These are phyloP conservation scores for Stephanocyclus meneghinianus DNA, from an alignment of 352 stramenopile genomes.

Conservation along the genomic window DNA sequence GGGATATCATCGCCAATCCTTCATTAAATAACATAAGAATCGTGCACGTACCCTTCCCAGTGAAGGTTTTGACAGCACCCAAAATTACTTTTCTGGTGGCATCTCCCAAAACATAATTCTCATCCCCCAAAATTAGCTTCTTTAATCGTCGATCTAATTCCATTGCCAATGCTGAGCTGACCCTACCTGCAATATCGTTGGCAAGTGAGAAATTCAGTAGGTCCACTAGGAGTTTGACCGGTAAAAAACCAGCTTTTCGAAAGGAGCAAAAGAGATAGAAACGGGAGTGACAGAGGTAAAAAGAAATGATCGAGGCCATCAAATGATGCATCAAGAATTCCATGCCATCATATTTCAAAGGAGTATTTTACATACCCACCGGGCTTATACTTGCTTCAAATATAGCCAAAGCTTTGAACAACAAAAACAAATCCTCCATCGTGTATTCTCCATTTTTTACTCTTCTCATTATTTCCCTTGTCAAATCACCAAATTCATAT, in stretches of 20 bases:
- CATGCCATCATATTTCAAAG: too few relatives aligned
- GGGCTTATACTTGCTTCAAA: slow-evolving; percentile 50
- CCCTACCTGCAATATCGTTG: slow-evolving; percentile 42
- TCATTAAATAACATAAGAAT: not conserved
- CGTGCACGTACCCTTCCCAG: slow-evolving; percentile 21
- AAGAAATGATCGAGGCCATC: too few relatives aligned
- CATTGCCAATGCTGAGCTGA: slow-evolving; percentile 40
- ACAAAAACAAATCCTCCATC: slow-evolving; percentile 59
- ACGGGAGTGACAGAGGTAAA: too few relatives aligned
- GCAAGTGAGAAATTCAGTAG: slow-evolving; percentile 55
- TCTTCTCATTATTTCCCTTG: slow-evolving; percentile 57
- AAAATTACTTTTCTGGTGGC: slow-evolving; percentile 51
- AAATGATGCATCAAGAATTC: too few relatives aligned
- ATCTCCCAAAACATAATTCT: slow-evolving; percentile 67
- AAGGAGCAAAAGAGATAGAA: not conserved
- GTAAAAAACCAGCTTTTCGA: slow-evolving; percentile 40
- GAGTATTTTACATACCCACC: slow-evolving; percentile 1
- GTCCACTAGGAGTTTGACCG: slow-evolving; percentile 57
- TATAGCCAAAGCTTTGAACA: slow-evolving; percentile 49
- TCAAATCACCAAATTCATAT: slow-evolving; percentile 64
- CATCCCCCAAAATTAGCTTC: slow-evolving; percentile 55
- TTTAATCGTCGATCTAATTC: slow-evolving; percentile 67
- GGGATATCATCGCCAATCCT: not conserved
- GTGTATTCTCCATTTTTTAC: slow-evolving; percentile 54
- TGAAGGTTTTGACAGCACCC: slow-evolving; percentile 39